Evolutionary conservation across 2,329 filamentous ascomycete genomes (phyloP), one percentile per base, ranked within the genome.

Genomic region (Ophiostoma angusticollis): DNA sequence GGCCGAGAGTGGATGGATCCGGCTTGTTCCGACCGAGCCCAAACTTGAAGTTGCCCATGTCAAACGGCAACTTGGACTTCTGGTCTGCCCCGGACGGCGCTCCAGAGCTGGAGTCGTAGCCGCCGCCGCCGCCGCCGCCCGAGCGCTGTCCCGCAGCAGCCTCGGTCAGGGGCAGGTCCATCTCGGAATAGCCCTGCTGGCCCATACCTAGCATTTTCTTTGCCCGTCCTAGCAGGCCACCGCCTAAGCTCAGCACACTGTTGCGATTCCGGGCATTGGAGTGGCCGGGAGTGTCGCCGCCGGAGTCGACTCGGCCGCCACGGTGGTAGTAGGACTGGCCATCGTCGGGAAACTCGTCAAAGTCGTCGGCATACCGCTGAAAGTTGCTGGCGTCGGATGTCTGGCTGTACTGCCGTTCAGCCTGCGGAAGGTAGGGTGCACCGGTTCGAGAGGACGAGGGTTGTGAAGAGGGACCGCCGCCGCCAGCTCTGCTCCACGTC

Each of bases 131-230:
- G 5, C 31, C 28, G n/a, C 36, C 22, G 13, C 21, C 38, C 1
- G 21, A 19, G 13, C 63, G 52, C 31, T 45, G 61, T 8, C 30
- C 23, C 50, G 68, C 58, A 18, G 64, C 61, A 0, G 80, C 64
- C 56, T 96, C 85, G 5, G 89, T 96, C 59, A 98, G 67, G 12
- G 91, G 91, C 39, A 98, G 68, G 56, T 98, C 89, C 91, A 98
- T 98, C 62, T 96, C 91, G 24, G 89, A 95, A 60, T 98, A 96
- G 46, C 80, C 73, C 50, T 82, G 9, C 25, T 46, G 72, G 17
- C 76, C 80, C 78, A 94, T 86, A 38, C 91, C 89, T 45, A 98
- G 64, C 69, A 82, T 85, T 56, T 82, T 87, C 66, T 93, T 96
- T 30, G 89, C 81, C 53, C 73, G 79, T 31, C 87, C 91, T 53